Evolutionary conservation across 306 rosid species (phyloP), one percentile per base, ranked within the genome.

Genomic region (Fragaria nilgerrensis): DNA sequence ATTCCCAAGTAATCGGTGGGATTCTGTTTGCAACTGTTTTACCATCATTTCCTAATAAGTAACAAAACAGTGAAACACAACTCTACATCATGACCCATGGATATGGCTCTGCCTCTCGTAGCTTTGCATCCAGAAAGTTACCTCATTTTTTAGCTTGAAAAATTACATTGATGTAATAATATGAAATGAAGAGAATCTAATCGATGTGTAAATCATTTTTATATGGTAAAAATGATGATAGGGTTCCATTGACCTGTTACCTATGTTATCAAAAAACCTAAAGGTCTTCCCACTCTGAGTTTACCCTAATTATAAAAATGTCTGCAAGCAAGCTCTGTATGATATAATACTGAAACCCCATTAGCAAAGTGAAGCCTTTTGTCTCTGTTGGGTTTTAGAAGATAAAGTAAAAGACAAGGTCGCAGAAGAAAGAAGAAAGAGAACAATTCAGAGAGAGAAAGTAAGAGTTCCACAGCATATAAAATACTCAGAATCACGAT

Each of bases 331-430:
- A 77, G 37, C 19, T 61, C 34, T 9, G 32, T 72, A 56, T 43
- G 69, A 76, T 75, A 67, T 61, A 27, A 27, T 4, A 5, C 20
- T 61, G 36, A 27, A 62, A 32, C 7, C 68, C 39, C 68, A 29
- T 62, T 74, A 70, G 65, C 32, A 79, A 66, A 67, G 79, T 71
- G 67, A 81, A 81, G 63, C 73, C 70, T 79, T 71, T 78, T 74
- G 78, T 23, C 53, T 16, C 12, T 7, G n/a, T 83, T 70, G 72
- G 78, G n/a, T 72, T 85, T 73, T 80, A 76, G 86, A 67, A 75
- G 87, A 80, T 83, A 84, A 89, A 83, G 89, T 68, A 64, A 75
- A 78, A 81, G 83, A 83, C 86, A 85, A 81, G 81, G 22, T 62
- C 48, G 15, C 82, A 67, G 76, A 12, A 64, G 47, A 79, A 85